These are phyloP conservation scores for Smallanthus sonchifolius DNA, from an alignment of 129 eudicot genomes.

Conservation along the genomic window DNA sequence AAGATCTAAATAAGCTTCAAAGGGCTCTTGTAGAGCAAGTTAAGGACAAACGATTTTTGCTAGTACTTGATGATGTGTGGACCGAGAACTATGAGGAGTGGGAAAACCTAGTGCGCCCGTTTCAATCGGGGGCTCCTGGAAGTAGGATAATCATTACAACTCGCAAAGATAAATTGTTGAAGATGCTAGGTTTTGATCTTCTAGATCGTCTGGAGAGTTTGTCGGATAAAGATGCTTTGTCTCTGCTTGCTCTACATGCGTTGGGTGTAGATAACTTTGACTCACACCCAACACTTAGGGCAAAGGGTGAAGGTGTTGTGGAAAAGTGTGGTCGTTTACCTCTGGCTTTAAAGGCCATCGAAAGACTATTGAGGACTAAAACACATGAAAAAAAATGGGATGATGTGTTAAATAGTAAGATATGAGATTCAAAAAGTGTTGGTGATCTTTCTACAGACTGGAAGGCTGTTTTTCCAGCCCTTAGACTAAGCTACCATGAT, in stretches of 20 bases:
- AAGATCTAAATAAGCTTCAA: constrained; percentile 32
- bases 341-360: constrained; percentile 28
- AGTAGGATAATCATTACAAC: constrained; percentile 48
- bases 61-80: constrained; percentile 52
- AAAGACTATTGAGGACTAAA: constrained; percentile 22
- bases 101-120: constrained; percentile 24
- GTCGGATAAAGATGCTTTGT: constrained; percentile 14
- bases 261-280: constrained; percentile 15
- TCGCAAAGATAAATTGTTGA: constrained; percentile 19
- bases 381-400: neutral
- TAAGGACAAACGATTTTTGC: constrained; percentile 25
- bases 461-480: neutral
- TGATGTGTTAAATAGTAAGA: neutral
- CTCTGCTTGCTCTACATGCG: constrained; percentile 34
- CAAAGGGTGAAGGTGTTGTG: constrained; percentile 23
- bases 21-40: constrained; percentile 15
- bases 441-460: too few relatives aligned
- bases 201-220: constrained; percentile 21
- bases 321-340: constrained; percentile 32
- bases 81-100: constrained; percentile 26
- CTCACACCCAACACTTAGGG: constrained; percentile 10
- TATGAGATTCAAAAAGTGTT: neutral
- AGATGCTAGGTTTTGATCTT: constrained; percentile 19
- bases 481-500: constrained; percentile 1
- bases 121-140: constrained; percentile 26